Conservation (phyloP, 352 stramenopile species). For the Peronospora belbahrii region DNA sequence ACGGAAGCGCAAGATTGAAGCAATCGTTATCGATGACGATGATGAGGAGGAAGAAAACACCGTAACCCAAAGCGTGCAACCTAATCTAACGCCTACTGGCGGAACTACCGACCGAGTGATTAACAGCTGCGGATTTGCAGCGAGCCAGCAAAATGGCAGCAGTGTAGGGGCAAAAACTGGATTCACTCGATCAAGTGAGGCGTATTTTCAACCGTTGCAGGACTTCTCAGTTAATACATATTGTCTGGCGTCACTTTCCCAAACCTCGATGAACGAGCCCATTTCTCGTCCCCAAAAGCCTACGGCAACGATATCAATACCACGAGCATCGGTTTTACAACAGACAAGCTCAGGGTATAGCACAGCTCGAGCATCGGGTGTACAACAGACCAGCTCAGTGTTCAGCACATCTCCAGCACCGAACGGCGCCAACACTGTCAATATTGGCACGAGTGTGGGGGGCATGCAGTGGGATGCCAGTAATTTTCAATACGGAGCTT, state of each 20-base stretch:
- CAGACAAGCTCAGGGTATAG: slow-evolving; percentile 3
- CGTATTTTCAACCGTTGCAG: neutral
- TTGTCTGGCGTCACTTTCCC: neutral
- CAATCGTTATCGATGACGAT: slow-evolving; percentile 54
- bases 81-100: too few relatives aligned
- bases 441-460: neutral
- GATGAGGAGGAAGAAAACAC: slow-evolving; percentile 1
- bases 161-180: neutral
- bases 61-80: neutral
- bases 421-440: slow-evolving; percentile 6
- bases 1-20: slow-evolving; percentile 47
- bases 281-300: slow-evolving; percentile 17
- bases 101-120: too few relatives aligned
- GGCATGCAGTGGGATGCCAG: slow-evolving; percentile 10
- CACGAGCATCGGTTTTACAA: neutral
- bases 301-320: slow-evolving; percentile 1
- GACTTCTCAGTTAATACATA: neutral
- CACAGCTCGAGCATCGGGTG: neutral
- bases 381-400: slow-evolving; percentile 1
- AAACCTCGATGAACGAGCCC: slow-evolving; percentile 13
- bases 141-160: slow-evolving; percentile 1
- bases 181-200: neutral
- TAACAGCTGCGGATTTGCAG: neutral
- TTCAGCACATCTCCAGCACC: neutral
- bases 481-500: slow-evolving; percentile 1